Base-by-base conservation (phyloP, 441 rosid species). In the Arabidopsis hybrid region DNA sequence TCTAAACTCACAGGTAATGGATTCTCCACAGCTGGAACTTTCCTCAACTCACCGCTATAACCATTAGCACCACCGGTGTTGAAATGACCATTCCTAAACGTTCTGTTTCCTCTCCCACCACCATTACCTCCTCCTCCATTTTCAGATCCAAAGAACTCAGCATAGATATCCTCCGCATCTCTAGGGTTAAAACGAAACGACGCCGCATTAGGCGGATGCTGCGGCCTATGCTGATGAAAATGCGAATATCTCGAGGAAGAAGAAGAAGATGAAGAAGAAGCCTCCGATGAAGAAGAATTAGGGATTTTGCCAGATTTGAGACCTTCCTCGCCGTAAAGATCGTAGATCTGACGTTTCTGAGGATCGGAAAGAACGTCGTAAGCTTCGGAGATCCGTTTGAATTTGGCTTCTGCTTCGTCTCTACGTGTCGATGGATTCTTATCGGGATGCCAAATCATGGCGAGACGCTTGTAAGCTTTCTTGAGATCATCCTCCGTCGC, bases 361-460 rank as follows among this genome's bases (percentile, higher is more conserved):
- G 95, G 91, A 51, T 91, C 97, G 67, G 90, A 85, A 13, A 91
- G 84, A 46, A 94, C 97, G 62, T 90, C 96, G 79, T 86, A 91
- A 5, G 98, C 98, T 58, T 94, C 98, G 8, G 97, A 94, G 70
- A 94, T 88, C 73, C 82, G 93, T 77, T 94, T 94, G 85, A 91
- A 94, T 72, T 91, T 94, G 60, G 92, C 85, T 56, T 94, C 96
- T 0, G 98, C 97, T 66, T 94, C 97, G 8, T 82, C 79, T 17
- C 96, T 39, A 63, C 74, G 79, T 8, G 80, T 14, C 2, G 89
- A 66, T 11, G 95, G 98, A 79, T 90, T 89, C 84, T 91, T 93
- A 64, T 93, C 98, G 0, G 97, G 98, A 81, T 93, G 97, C 97
- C 98, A 93, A 34, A 90, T 91, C 95, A 90, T 90, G 4, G 97